These are phyloP conservation scores for Thelonectria olida DNA, from an alignment of 2,329 filamentous ascomycete species.

Conservation along the genomic window DNA sequence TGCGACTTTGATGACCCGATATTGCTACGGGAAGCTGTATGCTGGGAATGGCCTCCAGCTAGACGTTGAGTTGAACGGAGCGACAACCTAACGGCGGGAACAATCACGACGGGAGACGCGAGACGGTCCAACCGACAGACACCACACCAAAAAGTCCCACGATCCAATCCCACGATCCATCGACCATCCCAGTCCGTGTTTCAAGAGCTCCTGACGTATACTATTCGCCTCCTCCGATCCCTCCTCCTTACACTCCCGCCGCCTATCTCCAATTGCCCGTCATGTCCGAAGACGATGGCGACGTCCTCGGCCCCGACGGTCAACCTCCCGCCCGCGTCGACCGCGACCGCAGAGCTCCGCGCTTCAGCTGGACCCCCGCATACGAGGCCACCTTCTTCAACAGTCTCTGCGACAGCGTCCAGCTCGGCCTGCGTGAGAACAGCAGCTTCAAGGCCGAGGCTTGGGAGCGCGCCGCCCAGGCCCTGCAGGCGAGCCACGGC, in stretches of 20 bases:
- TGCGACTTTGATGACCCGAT: not conserved
- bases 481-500: conserved; percentile 63
- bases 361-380: conserved; percentile 68
- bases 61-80: not conserved
- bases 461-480: conserved; percentile 66
- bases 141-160: not conserved
- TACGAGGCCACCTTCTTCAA: conserved; percentile 70
- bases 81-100: not conserved
- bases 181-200: not conserved
- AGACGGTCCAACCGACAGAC: not conserved
- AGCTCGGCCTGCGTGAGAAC: conserved; percentile 64
- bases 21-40: not conserved
- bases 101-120: no score
- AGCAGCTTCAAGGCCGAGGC: conserved; percentile 70
- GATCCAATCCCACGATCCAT: not conserved
- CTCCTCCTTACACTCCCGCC: not conserved
- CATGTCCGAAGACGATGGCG: conserved; percentile 53
- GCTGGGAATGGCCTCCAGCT: not conserved
- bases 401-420: conserved; percentile 68
- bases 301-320: conserved; percentile 47
- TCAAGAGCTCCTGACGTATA: not conserved
- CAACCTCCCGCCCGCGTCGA: conserved; percentile 46
- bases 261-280: not conserved
- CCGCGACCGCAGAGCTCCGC: conserved; percentile 56
- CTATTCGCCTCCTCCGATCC: not conserved